A percentile compares a stretch with the other conserved stretches of the same genome.
These are phyloP conservation scores for Chaetomiaceae sp. DNA, from an alignment of 2,329 filamentous ascomycete species.

Conservation along the genomic window DNA sequence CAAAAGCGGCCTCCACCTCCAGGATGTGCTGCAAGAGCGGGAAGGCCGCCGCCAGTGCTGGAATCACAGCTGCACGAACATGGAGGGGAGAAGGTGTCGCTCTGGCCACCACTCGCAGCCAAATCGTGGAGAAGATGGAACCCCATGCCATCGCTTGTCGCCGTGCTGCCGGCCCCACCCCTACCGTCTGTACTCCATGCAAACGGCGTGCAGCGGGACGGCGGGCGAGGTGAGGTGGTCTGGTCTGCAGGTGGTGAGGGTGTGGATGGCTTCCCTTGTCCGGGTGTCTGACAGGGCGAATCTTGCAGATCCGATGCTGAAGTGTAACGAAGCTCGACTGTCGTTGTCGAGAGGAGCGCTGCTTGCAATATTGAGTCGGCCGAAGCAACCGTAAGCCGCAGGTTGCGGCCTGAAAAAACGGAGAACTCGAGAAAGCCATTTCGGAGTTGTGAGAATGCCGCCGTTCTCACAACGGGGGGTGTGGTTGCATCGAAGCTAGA, in stretches of 20 bases:
- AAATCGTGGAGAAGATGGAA: slow-evolving; percentile 22
- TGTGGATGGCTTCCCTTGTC: not conserved
- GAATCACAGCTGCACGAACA: slow-evolving; percentile 21
- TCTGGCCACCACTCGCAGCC: slow-evolving; percentile 1
- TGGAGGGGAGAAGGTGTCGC: slow-evolving; percentile 3
- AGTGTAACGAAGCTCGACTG: not conserved
- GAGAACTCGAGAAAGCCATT: not conserved
- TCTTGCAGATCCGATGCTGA: not conserved
- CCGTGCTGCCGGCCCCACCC: slow-evolving; percentile 7
- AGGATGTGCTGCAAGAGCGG: slow-evolving; percentile 40
- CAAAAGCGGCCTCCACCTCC: not conserved
- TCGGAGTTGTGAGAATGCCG: not conserved
- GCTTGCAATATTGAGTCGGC: not conserved
- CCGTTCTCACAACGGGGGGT: not conserved
- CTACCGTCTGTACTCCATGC: too few species aligned
- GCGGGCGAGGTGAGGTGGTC: slow-evolving; percentile 1
- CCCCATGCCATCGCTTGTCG: not conserved
- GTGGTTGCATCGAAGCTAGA: not conserved
- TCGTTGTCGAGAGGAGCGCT: not conserved
- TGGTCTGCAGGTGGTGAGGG: slow-evolving; percentile 1
- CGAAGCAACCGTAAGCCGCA: not conserved
- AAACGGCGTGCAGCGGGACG: slow-evolving; percentile 10
- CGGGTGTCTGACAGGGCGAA: not conserved
- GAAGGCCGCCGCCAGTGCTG: slow-evolving; percentile 29
- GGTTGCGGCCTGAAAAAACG: not conserved